Conservation (phyloP, 148 eudicot genomes). For the Selenicereus undatus region DNA sequence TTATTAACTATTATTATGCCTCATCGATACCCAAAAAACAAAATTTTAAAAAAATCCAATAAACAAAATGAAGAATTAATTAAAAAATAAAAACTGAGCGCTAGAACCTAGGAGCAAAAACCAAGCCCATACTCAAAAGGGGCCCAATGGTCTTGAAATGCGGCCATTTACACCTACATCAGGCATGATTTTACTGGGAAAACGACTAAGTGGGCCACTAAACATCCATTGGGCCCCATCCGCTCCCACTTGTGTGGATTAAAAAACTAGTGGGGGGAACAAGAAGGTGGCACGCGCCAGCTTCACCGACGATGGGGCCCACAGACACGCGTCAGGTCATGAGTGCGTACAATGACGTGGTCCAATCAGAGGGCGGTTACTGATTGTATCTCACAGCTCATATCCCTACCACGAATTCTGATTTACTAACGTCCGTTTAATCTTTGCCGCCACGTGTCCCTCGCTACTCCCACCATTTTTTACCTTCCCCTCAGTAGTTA, state of each 20-base stretch:
- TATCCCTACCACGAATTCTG: constrained; percentile 4
- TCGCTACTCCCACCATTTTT: neutral
- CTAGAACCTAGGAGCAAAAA: neutral
- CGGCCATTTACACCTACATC: neutral
- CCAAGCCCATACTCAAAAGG: neutral
- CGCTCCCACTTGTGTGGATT: neutral
- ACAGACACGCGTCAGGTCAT: neutral
- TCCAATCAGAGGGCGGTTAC: neutral
- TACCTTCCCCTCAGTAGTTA: neutral
- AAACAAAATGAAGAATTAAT: too few relatives aligned
- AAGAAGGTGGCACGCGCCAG: neutral
- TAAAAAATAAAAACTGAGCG: too few relatives aligned
- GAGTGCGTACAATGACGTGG: neutral
- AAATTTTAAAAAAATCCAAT: too few relatives aligned
- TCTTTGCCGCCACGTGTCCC: neutral
- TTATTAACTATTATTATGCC: too few relatives aligned
- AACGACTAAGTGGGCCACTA: neutral
- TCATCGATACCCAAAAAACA: too few relatives aligned
- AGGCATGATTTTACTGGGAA: neutral
- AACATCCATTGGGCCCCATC: neutral
- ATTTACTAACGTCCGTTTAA: neutral
- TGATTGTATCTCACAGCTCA: neutral
- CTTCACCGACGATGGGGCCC: neutral
- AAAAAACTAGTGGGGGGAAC: neutral
- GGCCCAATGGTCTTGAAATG: neutral